Evolutionary conservation across 495 filamentous ascomycete genomes (phyloP), one percentile per base, ranked within the genome.

Genomic region (Xanthoparmelia taractica): DNA sequence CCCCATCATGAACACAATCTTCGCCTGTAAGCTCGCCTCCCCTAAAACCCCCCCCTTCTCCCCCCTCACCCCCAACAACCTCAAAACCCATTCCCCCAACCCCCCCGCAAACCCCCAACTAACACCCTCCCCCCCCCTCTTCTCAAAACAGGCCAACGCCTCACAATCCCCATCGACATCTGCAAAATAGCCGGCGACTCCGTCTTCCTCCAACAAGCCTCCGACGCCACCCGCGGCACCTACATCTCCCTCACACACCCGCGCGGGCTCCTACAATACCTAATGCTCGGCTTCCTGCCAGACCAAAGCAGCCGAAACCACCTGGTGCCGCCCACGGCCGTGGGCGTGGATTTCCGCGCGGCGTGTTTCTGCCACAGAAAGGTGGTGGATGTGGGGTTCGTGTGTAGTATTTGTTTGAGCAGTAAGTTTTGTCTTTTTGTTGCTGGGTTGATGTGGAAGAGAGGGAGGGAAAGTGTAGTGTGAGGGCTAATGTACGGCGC

Each of bases 1-100:
- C 61, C 89, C 93, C 2, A 88, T 96, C 56, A 98, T 97, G 92
- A 98, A 97, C 77, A 82, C 85, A 66, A 96, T 97, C 47, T 98
- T 98, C 74, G 95, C 94, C 13, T 57, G 54, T 52, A 31, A 52
- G 27, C n/a, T n/a, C n/a, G n/a, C n/a, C n/a, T n/a, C n/a, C n/a
- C n/a, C n/a, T n/a, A n/a, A n/a, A n/a, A n/a, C n/a, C n/a, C n/a
- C n/a, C n/a, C n/a, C n/a, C n/a, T n/a, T n/a, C n/a, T n/a, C n/a
- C n/a, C n/a, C n/a, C n/a, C n/a, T n/a, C n/a, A n/a, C n/a, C n/a
- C n/a, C n/a, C n/a, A n/a, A n/a, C n/a, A n/a, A n/a, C n/a, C 6
- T 11, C 23, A 11, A 1, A 11, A 1, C 20, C n/a, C 43, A 1
- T 23, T 1, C 4, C 12, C 8, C 7, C 1, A 1, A 12, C 1